Evolutionary conservation across 192 early-diverging fungal species (phyloP).

Genomic region (Umbelopsis sp.): DNA sequence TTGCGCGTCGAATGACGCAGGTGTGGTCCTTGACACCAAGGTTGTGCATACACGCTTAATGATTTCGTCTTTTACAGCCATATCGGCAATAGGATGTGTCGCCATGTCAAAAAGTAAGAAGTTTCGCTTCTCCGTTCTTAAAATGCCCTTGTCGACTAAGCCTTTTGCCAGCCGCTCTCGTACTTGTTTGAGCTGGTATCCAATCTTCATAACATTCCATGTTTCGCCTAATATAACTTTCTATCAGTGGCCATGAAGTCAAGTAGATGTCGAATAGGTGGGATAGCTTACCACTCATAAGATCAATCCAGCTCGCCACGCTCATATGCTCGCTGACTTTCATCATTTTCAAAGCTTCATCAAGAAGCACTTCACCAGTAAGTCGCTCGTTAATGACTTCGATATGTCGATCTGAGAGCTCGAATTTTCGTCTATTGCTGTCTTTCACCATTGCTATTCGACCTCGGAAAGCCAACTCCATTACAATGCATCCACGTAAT

Average conservation of each 20-base stretch:
- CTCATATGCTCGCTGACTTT: slow-evolving; percentile 83
- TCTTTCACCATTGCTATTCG: slow-evolving; percentile 90
- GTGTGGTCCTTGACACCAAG: slow-evolving; percentile 68
- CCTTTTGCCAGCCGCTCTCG: slow-evolving; percentile 96
- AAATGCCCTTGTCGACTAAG: slow-evolving; percentile 96
- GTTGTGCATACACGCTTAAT: slow-evolving; percentile 81
- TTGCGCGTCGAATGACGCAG: slow-evolving; percentile 58
- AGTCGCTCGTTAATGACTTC: slow-evolving; percentile 81
- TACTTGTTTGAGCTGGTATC: slow-evolving; percentile 97
- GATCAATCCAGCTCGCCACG: slow-evolving; percentile 94
- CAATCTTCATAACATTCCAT: slow-evolving; percentile 97
- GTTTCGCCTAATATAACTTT: slow-evolving; percentile 79
- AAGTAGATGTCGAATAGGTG: background rate
- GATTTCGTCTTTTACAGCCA: slow-evolving; percentile 84
- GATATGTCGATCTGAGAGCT: slow-evolving; percentile 81
- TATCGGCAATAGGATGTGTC: slow-evolving; percentile 93
- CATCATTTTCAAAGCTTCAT: slow-evolving; percentile 92
- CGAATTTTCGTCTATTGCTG: slow-evolving; percentile 69
- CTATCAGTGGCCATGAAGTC: background rate
- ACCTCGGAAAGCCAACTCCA: slow-evolving; percentile 92
- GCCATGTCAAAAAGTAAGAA: slow-evolving; percentile 98
- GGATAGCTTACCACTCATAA: slow-evolving; percentile 83
- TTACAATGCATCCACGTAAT: slow-evolving; percentile 91
- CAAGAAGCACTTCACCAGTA: slow-evolving; percentile 94
- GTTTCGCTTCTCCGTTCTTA: slow-evolving; percentile 94